Evolutionary conservation across 1,284 basidiomycete species (phyloP).

Genomic region (Schizophyllum amplum): DNA sequence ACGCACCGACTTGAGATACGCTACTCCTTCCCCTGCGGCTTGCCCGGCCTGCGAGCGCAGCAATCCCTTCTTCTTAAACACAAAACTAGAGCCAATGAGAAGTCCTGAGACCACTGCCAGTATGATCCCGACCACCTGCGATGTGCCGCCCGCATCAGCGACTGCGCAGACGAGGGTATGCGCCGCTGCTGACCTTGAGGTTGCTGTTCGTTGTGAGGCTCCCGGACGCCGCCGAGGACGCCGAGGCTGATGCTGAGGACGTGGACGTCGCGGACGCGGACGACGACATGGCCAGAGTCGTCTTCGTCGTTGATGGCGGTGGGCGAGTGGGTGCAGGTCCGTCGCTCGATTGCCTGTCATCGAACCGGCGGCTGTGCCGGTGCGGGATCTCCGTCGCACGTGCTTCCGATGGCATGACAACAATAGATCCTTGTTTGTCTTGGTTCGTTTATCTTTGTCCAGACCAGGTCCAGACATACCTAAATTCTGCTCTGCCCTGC

Average conservation of each 20-base stretch:
- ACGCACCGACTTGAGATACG: constrained; percentile 85
- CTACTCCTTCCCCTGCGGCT: constrained; percentile 86
- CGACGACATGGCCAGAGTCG: constrained; percentile 4
- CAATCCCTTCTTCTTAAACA: constrained; percentile 94
- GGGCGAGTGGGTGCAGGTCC: constrained; percentile 8
- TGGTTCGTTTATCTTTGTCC: too few species aligned
- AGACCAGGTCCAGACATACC: too few species aligned
- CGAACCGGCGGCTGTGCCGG: too few species aligned
- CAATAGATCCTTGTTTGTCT: too few species aligned
- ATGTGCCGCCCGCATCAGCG: background rate
- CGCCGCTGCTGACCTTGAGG: constrained; percentile 24
- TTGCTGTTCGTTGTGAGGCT: constrained; percentile 19
- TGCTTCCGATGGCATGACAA: too few species aligned
- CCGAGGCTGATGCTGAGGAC: constrained; percentile 17
- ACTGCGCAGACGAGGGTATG: background rate
- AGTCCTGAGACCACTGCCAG: constrained; percentile 81
- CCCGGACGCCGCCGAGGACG: constrained; percentile 16
- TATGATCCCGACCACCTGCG: constrained; percentile 69
- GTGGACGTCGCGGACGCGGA: constrained; percentile 12
- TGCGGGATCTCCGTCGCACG: too few species aligned
- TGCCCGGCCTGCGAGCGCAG: constrained; percentile 61
- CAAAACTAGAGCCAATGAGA: constrained; percentile 90
- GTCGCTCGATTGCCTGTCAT: constrained; percentile 16
- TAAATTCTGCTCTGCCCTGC: too few species aligned
- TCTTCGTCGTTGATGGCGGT: background rate